A percentile compares a stretch with the other conserved stretches of the same genome.
phyloP scores from a whole-genome alignment of 306 rosid species.

The Chamaecrista fasciculata region DNA sequence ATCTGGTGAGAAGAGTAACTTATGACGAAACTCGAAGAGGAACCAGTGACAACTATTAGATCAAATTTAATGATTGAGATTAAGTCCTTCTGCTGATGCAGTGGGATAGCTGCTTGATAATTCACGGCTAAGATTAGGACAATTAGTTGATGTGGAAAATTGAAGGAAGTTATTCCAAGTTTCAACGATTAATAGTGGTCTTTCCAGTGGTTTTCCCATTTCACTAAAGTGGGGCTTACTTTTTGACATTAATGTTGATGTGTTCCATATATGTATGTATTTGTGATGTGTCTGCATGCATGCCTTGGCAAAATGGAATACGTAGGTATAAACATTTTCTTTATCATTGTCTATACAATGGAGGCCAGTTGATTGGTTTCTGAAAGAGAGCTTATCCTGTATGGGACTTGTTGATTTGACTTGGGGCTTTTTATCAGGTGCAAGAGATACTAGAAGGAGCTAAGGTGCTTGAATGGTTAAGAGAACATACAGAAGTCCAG shows the following conservation, averaged over 20 bases:
- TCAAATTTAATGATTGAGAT: background rate
- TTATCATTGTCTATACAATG: background rate
- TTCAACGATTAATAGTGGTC: background rate
- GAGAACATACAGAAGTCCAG: conserved; percentile 74
- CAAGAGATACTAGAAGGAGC: conserved; percentile 97
- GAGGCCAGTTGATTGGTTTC: conserved; percentile 22
- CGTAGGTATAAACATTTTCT: background rate
- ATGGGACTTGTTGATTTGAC: conserved; percentile 6
- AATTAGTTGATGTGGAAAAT: background rate
- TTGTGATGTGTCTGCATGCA: no score
- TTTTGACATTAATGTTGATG: background rate
- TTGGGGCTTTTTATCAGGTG: conserved; percentile 52
- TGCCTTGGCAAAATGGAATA: conserved; percentile 3
- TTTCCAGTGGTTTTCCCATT: background rate
- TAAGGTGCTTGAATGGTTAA: conserved; percentile 96
- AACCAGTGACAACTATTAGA: background rate
- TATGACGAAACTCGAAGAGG: background rate
- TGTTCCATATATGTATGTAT: background rate
- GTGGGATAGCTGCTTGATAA: no score
- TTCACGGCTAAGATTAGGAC: background rate
- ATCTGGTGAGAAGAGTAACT: background rate
- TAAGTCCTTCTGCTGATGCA: background rate
- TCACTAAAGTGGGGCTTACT: background rate
- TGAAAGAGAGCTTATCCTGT: background rate
- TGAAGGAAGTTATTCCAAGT: background rate